Conservation (phyloP, 2,329 filamentous ascomycete species). For the Diaporthe helianthi region DNA sequence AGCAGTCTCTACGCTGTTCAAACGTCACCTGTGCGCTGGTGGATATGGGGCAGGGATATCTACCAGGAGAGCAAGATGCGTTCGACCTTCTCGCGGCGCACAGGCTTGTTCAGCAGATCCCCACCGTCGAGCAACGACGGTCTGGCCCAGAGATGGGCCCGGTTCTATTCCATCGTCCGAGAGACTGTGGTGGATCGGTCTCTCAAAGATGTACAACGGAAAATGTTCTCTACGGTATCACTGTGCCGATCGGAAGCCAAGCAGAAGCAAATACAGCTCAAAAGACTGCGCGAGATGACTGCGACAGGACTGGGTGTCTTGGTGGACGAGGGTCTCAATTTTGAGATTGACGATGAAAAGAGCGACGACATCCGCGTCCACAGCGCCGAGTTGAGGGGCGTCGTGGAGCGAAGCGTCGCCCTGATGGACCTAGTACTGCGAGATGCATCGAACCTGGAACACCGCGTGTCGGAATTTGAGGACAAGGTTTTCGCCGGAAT, state of each 20-base stretch:
- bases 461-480: conserved; percentile 68
- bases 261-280: conserved; percentile 74
- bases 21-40: conserved; percentile 79
- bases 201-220: conserved; percentile 72
- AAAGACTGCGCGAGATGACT: conserved; percentile 77
- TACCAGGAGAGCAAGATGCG: conserved; percentile 66
- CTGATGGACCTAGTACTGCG: conserved; percentile 86
- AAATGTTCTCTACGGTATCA: conserved; percentile 80
- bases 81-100: conserved; percentile 43
- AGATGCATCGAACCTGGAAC: conserved; percentile 71
- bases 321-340: conserved; percentile 82
- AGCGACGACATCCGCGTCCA: conserved; percentile 52
- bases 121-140: conserved; percentile 35
- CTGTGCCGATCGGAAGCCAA: conserved; percentile 77
- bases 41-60: conserved; percentile 73
- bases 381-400: conserved; percentile 67
- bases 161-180: conserved; percentile 83
- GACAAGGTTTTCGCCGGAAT: conserved; percentile 70
- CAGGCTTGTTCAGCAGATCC: conserved; percentile 30
- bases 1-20: conserved; percentile 87
- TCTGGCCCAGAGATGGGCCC: conserved; percentile 62
- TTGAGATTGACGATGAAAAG: conserved; percentile 65
- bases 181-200: conserved; percentile 78
- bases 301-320: conserved; percentile 87
- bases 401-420: conserved; percentile 80